phyloP scores from a whole-genome alignment of 208 protist genomes.

The Leptomonas pyrrhocoris region DNA sequence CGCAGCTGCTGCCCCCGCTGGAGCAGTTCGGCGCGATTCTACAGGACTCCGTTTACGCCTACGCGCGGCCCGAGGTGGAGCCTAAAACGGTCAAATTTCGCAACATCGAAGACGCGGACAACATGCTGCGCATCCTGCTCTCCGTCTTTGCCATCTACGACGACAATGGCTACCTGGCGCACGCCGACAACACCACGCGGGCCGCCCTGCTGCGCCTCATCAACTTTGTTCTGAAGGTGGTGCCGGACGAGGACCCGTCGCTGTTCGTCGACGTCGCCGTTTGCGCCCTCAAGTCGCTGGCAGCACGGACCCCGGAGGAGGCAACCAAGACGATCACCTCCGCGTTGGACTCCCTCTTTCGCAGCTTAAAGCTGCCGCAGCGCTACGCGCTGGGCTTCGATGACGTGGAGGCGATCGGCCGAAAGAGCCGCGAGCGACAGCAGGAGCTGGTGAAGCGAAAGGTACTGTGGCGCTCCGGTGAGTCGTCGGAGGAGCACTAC shows the following conservation, averaged over 20 bases:
- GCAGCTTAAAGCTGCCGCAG: slow-evolving; percentile 79
- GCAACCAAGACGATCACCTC: slow-evolving; percentile 74
- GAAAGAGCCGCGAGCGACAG: slow-evolving; percentile 84
- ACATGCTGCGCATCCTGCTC: slow-evolving; percentile 84
- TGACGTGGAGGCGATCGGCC: slow-evolving; percentile 86
- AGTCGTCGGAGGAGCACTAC: slow-evolving; percentile 51
- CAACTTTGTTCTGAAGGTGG: slow-evolving; percentile 86
- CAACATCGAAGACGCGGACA: slow-evolving; percentile 80
- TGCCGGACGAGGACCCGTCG: slow-evolving; percentile 86
- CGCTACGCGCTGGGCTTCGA: slow-evolving; percentile 82
- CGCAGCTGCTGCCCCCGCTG: slow-evolving; percentile 68
- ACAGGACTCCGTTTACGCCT: slow-evolving; percentile 86
- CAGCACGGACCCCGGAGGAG: slow-evolving; percentile 81
- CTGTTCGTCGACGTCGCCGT: slow-evolving; percentile 87
- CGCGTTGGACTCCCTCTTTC: slow-evolving; percentile 83
- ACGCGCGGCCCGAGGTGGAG: slow-evolving; percentile 71
- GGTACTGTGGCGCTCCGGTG: slow-evolving; percentile 56
- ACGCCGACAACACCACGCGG: slow-evolving; percentile 89
- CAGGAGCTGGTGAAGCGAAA: slow-evolving; percentile 70
- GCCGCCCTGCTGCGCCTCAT: slow-evolving; percentile 69
- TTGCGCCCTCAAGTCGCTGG: slow-evolving; percentile 73
- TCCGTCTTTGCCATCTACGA: slow-evolving; percentile 87
- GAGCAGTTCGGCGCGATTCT: slow-evolving; percentile 75
- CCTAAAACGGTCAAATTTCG: slow-evolving; percentile 79
- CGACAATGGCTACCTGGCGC: slow-evolving; percentile 84